Evolutionary conservation across 257 asterid species (phyloP).

Genomic region (Ilex asprella): DNA sequence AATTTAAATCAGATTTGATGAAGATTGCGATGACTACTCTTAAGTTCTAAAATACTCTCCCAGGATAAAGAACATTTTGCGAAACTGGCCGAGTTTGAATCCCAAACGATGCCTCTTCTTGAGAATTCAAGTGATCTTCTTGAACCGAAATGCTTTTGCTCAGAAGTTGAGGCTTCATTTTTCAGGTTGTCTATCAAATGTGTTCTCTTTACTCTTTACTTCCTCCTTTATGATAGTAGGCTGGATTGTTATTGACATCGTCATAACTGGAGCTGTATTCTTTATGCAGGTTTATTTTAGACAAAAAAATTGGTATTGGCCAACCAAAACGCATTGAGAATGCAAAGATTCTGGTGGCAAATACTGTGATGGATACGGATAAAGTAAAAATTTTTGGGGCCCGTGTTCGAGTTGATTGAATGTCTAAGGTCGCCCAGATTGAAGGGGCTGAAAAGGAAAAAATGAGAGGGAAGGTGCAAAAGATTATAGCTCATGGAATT

Average conservation of each 20-base stretch:
- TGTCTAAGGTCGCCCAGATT: slow-evolving; percentile 95
- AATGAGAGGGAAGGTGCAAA: slow-evolving; percentile 88
- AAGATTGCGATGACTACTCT: slow-evolving; percentile 88
- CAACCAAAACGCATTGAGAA: slow-evolving; percentile 92
- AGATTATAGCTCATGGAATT: slow-evolving; percentile 81
- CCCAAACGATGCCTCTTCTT: too few species aligned
- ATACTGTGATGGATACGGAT: slow-evolving; percentile 98
- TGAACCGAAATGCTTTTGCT: too few species aligned
- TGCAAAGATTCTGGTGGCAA: slow-evolving; percentile 93
- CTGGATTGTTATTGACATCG: background rate
- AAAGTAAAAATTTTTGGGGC: slow-evolving; percentile 97
- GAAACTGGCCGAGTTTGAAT: slow-evolving; percentile 63
- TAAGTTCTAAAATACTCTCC: slow-evolving; percentile 87
- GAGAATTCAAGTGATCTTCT: too few species aligned
- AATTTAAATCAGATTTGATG: slow-evolving; percentile 66
- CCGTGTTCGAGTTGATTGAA: slow-evolving; percentile 97
- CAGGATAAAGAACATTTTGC: slow-evolving; percentile 93
- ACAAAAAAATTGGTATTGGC: slow-evolving; percentile 94
- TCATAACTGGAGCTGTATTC: background rate
- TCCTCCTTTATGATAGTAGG: background rate
- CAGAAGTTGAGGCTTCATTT: too few species aligned
- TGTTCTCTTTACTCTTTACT: too few species aligned
- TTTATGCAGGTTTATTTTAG: slow-evolving; percentile 75
- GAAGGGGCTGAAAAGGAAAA: slow-evolving; percentile 91
- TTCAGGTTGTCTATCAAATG: too few species aligned